Evolutionary conservation across 257 asterid species (phyloP), one percentile per base, ranked within the genome.

Genomic region (Striga asiatica): DNA sequence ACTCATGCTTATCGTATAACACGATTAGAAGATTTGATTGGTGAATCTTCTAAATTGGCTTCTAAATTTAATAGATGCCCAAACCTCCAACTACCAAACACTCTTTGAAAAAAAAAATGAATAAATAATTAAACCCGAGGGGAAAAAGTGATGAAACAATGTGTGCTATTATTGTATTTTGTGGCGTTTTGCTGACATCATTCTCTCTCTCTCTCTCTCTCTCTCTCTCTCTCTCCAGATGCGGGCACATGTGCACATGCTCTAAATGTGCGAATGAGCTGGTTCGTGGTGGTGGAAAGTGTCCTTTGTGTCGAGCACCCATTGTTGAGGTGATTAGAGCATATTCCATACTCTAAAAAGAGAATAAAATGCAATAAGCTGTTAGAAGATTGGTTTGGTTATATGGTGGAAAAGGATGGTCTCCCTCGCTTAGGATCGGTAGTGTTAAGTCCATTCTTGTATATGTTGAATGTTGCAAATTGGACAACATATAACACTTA

Each of bases 201-300:
- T n/a, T n/a, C n/a, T n/a, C 2, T 9, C 16, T 32, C 10, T 61
- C 35, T 17, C 8, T 38, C 61, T 16, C 10, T 14, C 2, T 9
- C 23, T 23, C 34, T 43, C 37, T 24, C 12, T 31, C 11, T 62
- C 18, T 12, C 9, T 41, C 46, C 76, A 92, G 98, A 82, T 92
- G 98, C 45, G 98, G 98, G 71, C 98, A 92, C 71, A 92, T 92
- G 98, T 88, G 98, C 76, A 92, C 97, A n/a, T 92, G 97, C 78
- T 78, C 95, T 13, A 82, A 75, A 56, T 92, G 98, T 62, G 98
- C 98, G 0, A 82, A 79, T 28, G 98, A 92, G 79, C 56, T 92
- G 85, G 83, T 87, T 27, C 77, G 94, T 17, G 81, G 94, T 31
- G 97, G 94, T 46, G 97, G 97, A 19, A 92, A 84, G 71, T 92